Base-by-base conservation (phyloP, 495 filamentous ascomycete genomes). In the Penicillium angulare region DNA sequence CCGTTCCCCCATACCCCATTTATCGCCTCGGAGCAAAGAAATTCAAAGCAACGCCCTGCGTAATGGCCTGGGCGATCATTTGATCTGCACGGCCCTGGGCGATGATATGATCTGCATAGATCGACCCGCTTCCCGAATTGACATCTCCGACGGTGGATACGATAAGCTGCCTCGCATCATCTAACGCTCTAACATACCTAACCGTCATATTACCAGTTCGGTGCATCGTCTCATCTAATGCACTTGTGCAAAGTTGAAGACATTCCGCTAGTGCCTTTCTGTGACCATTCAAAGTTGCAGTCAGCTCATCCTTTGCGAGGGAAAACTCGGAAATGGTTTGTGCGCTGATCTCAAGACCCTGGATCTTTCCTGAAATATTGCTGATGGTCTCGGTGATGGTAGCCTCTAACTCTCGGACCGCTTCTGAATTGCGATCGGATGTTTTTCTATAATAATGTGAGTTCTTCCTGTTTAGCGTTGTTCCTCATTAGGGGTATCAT, bases 11-110 rank as follows among this genome's bases (percentile, higher is more conserved):
- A n/a, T n/a, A n/a, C n/a, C n/a, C n/a, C n/a, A n/a, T n/a, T n/a
- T n/a, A n/a, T n/a, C n/a, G n/a, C 65, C 27, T 31, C 8, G 27
- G 27, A 31, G 27, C 27, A 6, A 31, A 31, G 13, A 31, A 31
- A 12, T 12, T 12, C 27, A 31, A 31, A 31, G 27, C 27, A 31
- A 31, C 27, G 13, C 13, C 27, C 27, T 31, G 27, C 5, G 27
- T 31, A 12, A 31, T 31, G 13, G 8, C 13, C 27, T 31, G 27
- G 13, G 27, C 27, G 8, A 31, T 12, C 27, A 31, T 31, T 12
- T 31, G 27, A 31, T 31, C 27, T 9, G 27, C 27, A 7, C 27
- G 27, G 13, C 27, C 27, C 13, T 31, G 27, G 8, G 27, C 27
- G 13, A 31, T 31, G 13, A 31, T 31, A 7, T 2, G 8, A 31